Evolutionary conservation across 768 basidiomycete genomes (phyloP).

Genomic region (Leucosporidium yakuticum): DNA sequence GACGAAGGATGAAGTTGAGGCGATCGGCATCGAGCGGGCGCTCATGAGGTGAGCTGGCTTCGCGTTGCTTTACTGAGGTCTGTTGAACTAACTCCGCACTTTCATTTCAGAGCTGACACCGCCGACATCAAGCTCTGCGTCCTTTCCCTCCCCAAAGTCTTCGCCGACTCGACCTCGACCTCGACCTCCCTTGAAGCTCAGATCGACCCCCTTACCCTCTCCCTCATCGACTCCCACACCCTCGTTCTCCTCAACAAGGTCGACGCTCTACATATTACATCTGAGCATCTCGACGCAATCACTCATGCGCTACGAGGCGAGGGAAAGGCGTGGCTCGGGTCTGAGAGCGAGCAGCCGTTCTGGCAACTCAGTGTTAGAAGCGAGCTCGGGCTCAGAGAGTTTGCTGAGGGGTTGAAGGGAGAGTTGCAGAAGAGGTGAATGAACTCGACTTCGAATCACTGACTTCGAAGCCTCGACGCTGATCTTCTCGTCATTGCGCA

Average conservation of each 20-base stretch:
- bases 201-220: conserved; percentile 44
- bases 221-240: conserved; percentile 56
- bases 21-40: conserved; percentile 73
- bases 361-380: conserved; percentile 17
- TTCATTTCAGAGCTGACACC: conserved; percentile 48
- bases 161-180: background rate
- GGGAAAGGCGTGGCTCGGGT: conserved; percentile 7
- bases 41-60: conserved; percentile 53
- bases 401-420: conserved; percentile 9
- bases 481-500: background rate
- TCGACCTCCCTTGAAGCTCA: background rate
- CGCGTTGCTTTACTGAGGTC: background rate
- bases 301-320: background rate
- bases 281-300: background rate
- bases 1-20: conserved; percentile 66
- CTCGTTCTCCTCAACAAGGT: conserved; percentile 72
- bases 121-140: conserved; percentile 77
- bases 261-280: conserved; percentile 45
- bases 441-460: background rate
- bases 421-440: conserved; percentile 21
- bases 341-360: background rate
- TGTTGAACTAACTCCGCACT: background rate
- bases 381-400: conserved; percentile 10
- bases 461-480: background rate
- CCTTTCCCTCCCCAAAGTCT: conserved; percentile 58